These are phyloP conservation scores for Talaromyces trachyspermus DNA, from an alignment of 495 filamentous ascomycete genomes.

Conservation along the genomic window DNA sequence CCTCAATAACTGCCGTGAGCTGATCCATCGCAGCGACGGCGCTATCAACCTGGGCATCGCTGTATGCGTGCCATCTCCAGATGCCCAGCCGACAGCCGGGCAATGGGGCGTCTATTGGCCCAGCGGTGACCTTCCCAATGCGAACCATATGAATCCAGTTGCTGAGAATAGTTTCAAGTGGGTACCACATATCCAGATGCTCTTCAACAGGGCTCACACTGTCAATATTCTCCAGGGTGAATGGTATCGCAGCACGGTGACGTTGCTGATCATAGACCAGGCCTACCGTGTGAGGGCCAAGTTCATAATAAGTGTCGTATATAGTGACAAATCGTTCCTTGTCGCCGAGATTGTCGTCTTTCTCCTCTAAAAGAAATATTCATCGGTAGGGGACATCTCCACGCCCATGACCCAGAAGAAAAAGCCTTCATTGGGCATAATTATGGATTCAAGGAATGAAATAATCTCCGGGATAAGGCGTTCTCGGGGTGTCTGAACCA, in stretches of 20 bases:
- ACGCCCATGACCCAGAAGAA: conserved; percentile 19
- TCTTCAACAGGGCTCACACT: conserved; percentile 13
- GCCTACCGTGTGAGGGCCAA: conserved; percentile 12
- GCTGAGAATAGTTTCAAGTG: conserved; percentile 31
- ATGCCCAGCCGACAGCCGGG: conserved; percentile 3
- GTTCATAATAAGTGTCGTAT: conserved; percentile 7
- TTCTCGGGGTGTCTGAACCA: conserved; percentile 9
- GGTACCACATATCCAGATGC: conserved; percentile 26
- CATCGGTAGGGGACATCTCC: conserved; percentile 9
- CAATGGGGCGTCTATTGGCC: background rate
- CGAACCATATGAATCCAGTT: conserved; percentile 27
- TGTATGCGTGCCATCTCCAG: conserved; percentile 16
- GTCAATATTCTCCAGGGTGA: conserved; percentile 10
- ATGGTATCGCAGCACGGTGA: conserved; percentile 12
- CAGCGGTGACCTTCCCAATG: conserved; percentile 18
- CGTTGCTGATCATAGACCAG: conserved; percentile 16
- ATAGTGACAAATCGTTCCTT: conserved; percentile 17
- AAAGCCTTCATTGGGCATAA: conserved; percentile 12
- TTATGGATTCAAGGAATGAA: conserved; percentile 19
- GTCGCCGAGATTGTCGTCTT: conserved; percentile 11
- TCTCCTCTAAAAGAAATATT: conserved; percentile 9
- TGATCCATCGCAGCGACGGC: conserved; percentile 14
- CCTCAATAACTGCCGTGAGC: conserved; percentile 12
- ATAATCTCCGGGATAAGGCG: conserved; percentile 20
- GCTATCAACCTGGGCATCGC: conserved; percentile 12